Conservation (phyloP, 768 basidiomycete species). For the Lactarius quietus region DNA sequence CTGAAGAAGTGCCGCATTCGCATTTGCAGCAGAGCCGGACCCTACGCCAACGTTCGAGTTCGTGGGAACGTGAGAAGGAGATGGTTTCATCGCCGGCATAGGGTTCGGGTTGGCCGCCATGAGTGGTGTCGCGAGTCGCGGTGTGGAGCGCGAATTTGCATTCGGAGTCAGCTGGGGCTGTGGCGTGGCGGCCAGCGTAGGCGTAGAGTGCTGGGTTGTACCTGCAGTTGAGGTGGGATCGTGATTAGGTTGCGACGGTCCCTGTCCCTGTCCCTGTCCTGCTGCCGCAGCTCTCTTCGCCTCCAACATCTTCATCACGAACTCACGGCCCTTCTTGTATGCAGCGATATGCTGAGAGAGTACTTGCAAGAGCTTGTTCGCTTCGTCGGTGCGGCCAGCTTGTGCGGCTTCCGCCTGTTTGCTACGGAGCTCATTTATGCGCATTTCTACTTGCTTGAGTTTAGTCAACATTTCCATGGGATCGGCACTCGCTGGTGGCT, state of each 20-base stretch:
- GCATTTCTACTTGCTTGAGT: slow-evolving; percentile 15
- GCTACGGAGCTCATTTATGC: slow-evolving; percentile 4
- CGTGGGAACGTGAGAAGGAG: not conserved
- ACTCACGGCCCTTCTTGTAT: slow-evolving; percentile 6
- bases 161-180: slow-evolving; percentile 5
- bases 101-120: slow-evolving; percentile 8
- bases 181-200: slow-evolving; percentile 8
- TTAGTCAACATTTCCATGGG: slow-evolving; percentile 6
- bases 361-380: not conserved
- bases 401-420: not conserved
- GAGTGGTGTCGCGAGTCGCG: slow-evolving; percentile 11
- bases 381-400: slow-evolving; percentile 14
- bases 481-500: slow-evolving; percentile 10
- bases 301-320: not conserved
- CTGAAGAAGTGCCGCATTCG: slow-evolving; percentile 10
- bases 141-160: slow-evolving; percentile 10
- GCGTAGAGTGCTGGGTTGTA: slow-evolving; percentile 11
- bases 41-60: not conserved
- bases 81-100: not conserved
- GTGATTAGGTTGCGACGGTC: slow-evolving; percentile 3
- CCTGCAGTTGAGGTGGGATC: not conserved
- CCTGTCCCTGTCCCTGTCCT: slow-evolving; percentile 12
- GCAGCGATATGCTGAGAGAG: not conserved
- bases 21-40: not conserved
- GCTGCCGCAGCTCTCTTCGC: slow-evolving; percentile 5